Evolutionary conservation across 2,329 filamentous ascomycete genomes (phyloP), one percentile per base, ranked within the genome.

Genomic region (Pseudocercospora fuligena): DNA sequence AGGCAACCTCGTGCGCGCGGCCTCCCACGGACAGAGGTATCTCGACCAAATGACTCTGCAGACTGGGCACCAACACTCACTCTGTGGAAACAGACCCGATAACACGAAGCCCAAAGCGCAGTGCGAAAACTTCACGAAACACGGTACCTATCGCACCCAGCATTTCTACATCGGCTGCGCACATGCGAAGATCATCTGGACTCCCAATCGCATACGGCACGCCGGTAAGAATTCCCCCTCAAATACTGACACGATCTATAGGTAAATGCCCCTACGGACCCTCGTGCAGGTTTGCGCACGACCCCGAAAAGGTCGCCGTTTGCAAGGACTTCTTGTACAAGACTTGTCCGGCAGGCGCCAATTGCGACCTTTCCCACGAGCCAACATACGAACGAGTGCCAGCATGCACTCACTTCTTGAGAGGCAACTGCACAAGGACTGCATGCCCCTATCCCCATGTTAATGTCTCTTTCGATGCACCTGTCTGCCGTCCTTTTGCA

Each of bases 341-440:
- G 77, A 85, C 86, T 74, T 99, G 95, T 82, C 82, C 84, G 73
- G 87, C 88, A 78, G 93, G 93, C 80, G 87, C 90, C 76, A 86
- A 86, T 75, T 99, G 95, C 85, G 92, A 97, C 80, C 86, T 98
- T 67, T 97, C 94, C 70, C 95, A 98, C 85, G 90, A 95, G 57
- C 84, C 92, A 70, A 92, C 87, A 63, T 88, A 93, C 71, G 87
- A 97, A 80, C 91, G 94, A 80, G 92, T 92, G 63, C 94, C 95
- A 65, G 88, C 91, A 68, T 98, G 95, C 83, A 81, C 95, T 78
- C 93, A 97, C 82, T 97, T 93, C 83, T 87, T 93, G 78, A 91
- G 92, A 78, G 93, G 93, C 76, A 92, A 93, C 77, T 98, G 95
- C 84, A 90, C 90, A 74, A 97, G 97, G 77, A 82, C 89, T 75